Percentiles rank a stretch among this genome's conserved stretches.
Evolutionary conservation across 768 basidiomycete species (phyloP).

Genomic region (Pleurotus eryngii): DNA sequence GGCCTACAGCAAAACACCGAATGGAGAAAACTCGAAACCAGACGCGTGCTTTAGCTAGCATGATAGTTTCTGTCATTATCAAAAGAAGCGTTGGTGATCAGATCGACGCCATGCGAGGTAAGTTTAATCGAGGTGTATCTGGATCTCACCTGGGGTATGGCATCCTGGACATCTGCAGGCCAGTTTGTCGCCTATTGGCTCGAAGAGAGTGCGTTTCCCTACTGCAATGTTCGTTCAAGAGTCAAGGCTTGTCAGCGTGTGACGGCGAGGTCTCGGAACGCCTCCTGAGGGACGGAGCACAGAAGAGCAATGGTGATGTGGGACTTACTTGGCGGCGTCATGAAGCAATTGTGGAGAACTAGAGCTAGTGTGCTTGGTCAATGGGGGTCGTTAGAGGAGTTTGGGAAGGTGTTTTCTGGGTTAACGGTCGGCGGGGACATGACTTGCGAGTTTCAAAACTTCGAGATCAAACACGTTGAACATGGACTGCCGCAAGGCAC

Average conservation of each 20-base stretch:
- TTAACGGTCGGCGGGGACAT: no score
- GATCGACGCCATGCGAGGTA: not conserved
- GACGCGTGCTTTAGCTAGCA: slow-evolving; percentile 4
- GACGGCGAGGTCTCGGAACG: no score
- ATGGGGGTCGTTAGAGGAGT: no score
- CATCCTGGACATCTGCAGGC: slow-evolving; percentile 3
- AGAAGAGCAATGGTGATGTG: no score
- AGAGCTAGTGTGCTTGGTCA: no score
- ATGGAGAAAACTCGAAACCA: slow-evolving; percentile 6
- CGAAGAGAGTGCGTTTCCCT: not conserved
- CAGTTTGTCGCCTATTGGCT: slow-evolving; percentile 1
- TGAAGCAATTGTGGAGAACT: no score
- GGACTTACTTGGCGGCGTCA: no score
- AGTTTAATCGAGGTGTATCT: not conserved
- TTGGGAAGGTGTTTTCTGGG: no score
- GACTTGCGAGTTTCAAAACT: no score
- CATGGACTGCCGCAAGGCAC: no score
- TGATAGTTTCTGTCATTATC: slow-evolving; percentile 1
- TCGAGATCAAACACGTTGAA: no score
- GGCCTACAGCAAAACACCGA: not conserved
- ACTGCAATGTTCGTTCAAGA: not conserved
- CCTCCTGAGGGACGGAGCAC: no score
- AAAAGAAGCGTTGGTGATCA: not conserved
- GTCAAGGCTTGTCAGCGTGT: not conserved
- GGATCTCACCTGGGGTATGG: not conserved